Conservation (phyloP, 2,329 filamentous ascomycete species). For the Arthroderma uncinatum region DNA sequence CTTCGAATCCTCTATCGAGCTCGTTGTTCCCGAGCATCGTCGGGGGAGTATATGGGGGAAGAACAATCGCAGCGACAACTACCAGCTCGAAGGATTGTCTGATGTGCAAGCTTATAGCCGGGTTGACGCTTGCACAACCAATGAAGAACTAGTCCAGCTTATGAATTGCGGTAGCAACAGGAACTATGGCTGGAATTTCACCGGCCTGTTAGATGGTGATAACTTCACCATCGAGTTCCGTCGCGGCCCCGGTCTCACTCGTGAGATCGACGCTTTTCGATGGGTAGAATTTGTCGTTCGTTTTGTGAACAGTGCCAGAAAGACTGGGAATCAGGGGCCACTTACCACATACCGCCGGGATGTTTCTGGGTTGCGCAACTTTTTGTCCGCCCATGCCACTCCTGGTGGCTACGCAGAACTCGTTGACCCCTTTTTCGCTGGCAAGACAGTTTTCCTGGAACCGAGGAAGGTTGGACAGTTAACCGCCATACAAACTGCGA, state of each 20-base stretch:
- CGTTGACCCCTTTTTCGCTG: background rate
- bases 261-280: background rate
- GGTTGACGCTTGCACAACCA: background rate
- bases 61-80: background rate
- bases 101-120: background rate
- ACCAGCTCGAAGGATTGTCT: background rate
- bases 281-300: background rate
- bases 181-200: conserved; percentile 1
- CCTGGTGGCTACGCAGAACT: background rate
- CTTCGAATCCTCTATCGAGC: conserved; percentile 1
- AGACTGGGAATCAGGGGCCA: background rate
- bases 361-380: background rate
- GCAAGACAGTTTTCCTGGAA: background rate
- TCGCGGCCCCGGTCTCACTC: background rate
- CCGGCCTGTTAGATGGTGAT: background rate
- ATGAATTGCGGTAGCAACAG: conserved; percentile 1
- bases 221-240: background rate
- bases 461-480: background rate
- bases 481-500: background rate
- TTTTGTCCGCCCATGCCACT: background rate
- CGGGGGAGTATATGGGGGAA: background rate
- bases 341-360: background rate
- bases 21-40: conserved; percentile 1
- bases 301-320: background rate
- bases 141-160: background rate